Base-by-base conservation (phyloP, 78 protist genomes). In the Anaeramoeba flamelloides region DNA sequence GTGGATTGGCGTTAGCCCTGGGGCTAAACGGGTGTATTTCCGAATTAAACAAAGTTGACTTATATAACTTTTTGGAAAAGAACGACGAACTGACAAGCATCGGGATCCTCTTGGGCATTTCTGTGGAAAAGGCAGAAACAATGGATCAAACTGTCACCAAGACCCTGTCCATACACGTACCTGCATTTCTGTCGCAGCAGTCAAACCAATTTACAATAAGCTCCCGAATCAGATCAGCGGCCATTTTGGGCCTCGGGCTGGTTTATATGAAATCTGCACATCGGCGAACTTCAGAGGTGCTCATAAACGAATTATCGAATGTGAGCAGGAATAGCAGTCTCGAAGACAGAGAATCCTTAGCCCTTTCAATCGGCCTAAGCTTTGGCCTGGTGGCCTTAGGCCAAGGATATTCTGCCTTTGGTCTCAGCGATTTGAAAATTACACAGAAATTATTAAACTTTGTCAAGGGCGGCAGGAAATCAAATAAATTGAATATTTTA, bases 311-410 rank as follows among this genome's bases (percentile, higher is more conserved):
- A 69, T 84, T 92, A 2, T 85, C 87, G 30, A 41, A 88, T 36
- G 86, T 90, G 38, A 74, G 85, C 26, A 53, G 77, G 41, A 77
- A 80, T 78, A 91, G 88, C 39, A 82, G 75, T 74, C 74, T 33
- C 32, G 34, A 64, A 22, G 84, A 87, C 79, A 84, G 89, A 30
- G 93, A 90, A 53, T 64, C 87, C 31, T 88, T 87, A 79, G 36
- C 91, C 38, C 86, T 92, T n/a, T 80, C 92, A 1, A 90, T 92
- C 22, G 96, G 96, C 30, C 2, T 92, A 41, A 87, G 91, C 53
- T 86, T 92, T 3, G 96, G 96, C 32, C 36, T 90, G 32, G 82
- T 89, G 31, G 41, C 79, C 77, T 77, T 90, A 3, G 92, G 90
- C 37, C 36, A 75, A 31, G 92, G 91, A 12, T 69, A 38, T 2